Conservation (phyloP, 1,139 yeast species). For the Hansenula lynferdii region DNA sequence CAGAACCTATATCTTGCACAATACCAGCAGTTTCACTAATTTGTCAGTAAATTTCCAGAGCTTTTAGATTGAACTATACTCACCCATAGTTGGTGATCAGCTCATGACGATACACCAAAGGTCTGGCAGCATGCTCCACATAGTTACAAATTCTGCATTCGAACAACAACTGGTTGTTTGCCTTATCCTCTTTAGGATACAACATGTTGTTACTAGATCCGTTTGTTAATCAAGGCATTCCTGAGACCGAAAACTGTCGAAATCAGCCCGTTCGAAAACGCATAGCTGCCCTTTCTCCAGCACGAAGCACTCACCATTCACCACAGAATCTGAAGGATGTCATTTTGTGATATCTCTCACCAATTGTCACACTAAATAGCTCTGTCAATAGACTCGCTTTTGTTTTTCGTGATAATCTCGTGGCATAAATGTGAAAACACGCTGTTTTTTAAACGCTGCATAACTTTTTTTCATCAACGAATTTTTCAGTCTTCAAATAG, state of each 20-base stretch:
- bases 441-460: background rate
- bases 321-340: slow-evolving; percentile 91
- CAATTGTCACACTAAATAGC: no score
- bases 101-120: slow-evolving; percentile 91
- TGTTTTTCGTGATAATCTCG: background rate
- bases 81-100: slow-evolving; percentile 64
- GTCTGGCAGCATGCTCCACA: slow-evolving; percentile 85
- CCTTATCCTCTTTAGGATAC: slow-evolving; percentile 95
- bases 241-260: no score
- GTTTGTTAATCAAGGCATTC: slow-evolving; percentile 1
- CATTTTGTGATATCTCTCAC: no score
- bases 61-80: background rate
- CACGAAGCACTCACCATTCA: slow-evolving; percentile 48
- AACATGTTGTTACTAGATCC: slow-evolving; percentile 80
- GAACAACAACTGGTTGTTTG: slow-evolving; percentile 61
- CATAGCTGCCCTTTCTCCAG: no score
- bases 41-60: background rate
- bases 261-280: no score
- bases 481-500: slow-evolving; percentile 5
- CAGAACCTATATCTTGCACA: slow-evolving; percentile 92
- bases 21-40: slow-evolving; percentile 95
- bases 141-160: slow-evolving; percentile 96
- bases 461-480: slow-evolving; percentile 1
- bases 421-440: background rate
- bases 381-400: background rate